Conservation (phyloP, 1,284 basidiomycete species). For the Stygiomarasmius scandens region DNA sequence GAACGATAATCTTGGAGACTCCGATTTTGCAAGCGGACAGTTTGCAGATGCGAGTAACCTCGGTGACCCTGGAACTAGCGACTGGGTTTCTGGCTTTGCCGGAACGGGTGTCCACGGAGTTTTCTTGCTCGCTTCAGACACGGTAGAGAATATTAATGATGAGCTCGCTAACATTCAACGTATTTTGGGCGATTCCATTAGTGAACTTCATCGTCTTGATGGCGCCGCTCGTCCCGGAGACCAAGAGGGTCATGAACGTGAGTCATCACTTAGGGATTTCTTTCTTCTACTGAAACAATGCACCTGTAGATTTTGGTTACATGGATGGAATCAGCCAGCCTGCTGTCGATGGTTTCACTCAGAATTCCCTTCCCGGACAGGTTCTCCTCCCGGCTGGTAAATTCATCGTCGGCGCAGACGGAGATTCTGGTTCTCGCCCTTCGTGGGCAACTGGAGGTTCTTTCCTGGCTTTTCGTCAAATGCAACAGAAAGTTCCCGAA, state of each 20-base stretch:
- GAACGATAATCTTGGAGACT: slow-evolving; percentile 34
- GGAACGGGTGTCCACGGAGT: slow-evolving; percentile 36
- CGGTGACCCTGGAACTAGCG: slow-evolving; percentile 27
- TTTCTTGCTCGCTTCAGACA: slow-evolving; percentile 38
- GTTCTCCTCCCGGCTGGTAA: slow-evolving; percentile 32
- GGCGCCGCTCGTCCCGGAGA: slow-evolving; percentile 35
- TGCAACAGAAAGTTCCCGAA: slow-evolving; percentile 33
- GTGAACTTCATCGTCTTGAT: slow-evolving; percentile 31
- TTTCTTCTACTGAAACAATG: neutral
- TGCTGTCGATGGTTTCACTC: slow-evolving; percentile 32
- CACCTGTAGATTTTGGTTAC: slow-evolving; percentile 37
- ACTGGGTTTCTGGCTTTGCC: slow-evolving; percentile 39
- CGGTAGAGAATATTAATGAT: slow-evolving; percentile 23
- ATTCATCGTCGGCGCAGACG: slow-evolving; percentile 34
- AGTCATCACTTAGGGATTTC: slow-evolving; percentile 16
- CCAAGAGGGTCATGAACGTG: slow-evolving; percentile 38
- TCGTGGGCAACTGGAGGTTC: slow-evolving; percentile 35
- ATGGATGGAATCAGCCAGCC: slow-evolving; percentile 45
- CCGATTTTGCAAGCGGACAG: slow-evolving; percentile 35
- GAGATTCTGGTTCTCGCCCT: slow-evolving; percentile 27
- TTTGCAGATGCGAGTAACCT: slow-evolving; percentile 28
- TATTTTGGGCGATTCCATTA: slow-evolving; percentile 29
- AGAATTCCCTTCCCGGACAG: slow-evolving; percentile 36
- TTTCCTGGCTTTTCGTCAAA: slow-evolving; percentile 34
- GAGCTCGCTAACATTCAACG: slow-evolving; percentile 23